Evolutionary conservation across 2,329 filamentous ascomycete species (phyloP), one percentile per base, ranked within the genome.

Genomic region (Hymenoscyphus repandus): DNA sequence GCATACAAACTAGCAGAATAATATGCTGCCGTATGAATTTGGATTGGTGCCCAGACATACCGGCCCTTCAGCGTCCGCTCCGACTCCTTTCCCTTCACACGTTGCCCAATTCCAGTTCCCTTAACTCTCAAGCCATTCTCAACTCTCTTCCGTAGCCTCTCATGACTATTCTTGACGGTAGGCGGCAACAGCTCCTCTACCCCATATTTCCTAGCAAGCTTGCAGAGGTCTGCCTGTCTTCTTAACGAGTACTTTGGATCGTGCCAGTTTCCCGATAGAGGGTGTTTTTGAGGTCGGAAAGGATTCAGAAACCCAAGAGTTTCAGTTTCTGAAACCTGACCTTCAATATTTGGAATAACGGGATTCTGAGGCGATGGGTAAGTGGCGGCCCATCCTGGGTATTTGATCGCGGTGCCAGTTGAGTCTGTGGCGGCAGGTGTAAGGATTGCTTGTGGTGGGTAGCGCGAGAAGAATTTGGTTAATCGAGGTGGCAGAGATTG

Each of bases 1-100:
- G 36, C 20, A 27, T 7, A 27, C 7, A 27, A 4, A 4, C 22
- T 27, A 7, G 22, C 7, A 7, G 22, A 4, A 27, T 27, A 27
- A 27, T 7, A 27, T 27, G 22, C 22, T 11, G 11, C 17, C 17
- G 2, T n/a, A 30, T 18, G 6, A 37, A 4, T 13, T 3, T 30
- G 15, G 13, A 39, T n/a, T 22, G 20, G 6, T 44, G 13, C 33
- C 33, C 37, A 50, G 49, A 76, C 81, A 57, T 82, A 82, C 76
- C 85, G 83, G 55, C 79, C 76, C 72, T 88, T 85, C 74, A 96
- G 75, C 64, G 86, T 86, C 67, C 93, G 82, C 77, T 99, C 93
- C 82, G 91, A 88, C 62, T 83, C 78, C 72, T 96, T 92, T 70
- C 93, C 93, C 85, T 97, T 99, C 69, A 96, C 92, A 71, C 79